These are phyloP conservation scores for Biscutella auriculata DNA, from an alignment of 441 rosid genomes.

Conservation along the genomic window DNA sequence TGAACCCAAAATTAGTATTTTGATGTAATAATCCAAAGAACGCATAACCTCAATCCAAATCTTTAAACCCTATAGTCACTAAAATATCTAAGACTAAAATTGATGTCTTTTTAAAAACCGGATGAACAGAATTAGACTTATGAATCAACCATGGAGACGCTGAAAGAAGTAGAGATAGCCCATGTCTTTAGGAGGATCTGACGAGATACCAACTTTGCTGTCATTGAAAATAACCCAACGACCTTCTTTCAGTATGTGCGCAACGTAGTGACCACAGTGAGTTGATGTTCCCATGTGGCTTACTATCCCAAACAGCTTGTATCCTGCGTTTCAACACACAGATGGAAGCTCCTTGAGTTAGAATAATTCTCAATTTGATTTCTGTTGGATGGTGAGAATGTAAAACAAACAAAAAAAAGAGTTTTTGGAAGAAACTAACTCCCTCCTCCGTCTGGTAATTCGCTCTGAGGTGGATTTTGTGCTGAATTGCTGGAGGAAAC, in stretches of 20 bases:
- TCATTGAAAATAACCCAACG: conserved; percentile 93
- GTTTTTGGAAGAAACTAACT: conserved; percentile 39
- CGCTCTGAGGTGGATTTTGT: conserved; percentile 30
- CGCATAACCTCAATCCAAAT: conserved; percentile 11
- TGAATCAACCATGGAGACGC: conserved; percentile 47
- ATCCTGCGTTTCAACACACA: conserved; percentile 35
- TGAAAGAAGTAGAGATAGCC: conserved; percentile 90
- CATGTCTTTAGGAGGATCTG: conserved; percentile 89
- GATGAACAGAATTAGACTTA: not conserved
- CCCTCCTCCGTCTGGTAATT: conserved; percentile 78
- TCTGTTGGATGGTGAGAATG: not conserved
- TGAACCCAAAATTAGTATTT: too few relatives aligned
- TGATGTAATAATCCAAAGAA: too few relatives aligned
- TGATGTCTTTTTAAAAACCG: not conserved
- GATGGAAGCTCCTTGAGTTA: not conserved
- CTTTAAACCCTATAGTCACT: conserved; percentile 3
- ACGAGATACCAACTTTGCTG: conserved; percentile 75
- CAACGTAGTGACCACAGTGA: conserved; percentile 90
- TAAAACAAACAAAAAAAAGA: too few relatives aligned
- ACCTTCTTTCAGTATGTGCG: conserved; percentile 78
- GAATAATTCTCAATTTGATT: not conserved
- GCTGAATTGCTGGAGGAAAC: conserved; percentile 41
- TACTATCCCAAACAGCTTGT: conserved; percentile 77
- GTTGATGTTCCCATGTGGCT: conserved; percentile 94
- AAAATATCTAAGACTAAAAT: too few relatives aligned